Evolutionary conservation across 176 grass and related monocot species (phyloP), one percentile per base, ranked within the genome.

Genomic region (Lolium perenne): DNA sequence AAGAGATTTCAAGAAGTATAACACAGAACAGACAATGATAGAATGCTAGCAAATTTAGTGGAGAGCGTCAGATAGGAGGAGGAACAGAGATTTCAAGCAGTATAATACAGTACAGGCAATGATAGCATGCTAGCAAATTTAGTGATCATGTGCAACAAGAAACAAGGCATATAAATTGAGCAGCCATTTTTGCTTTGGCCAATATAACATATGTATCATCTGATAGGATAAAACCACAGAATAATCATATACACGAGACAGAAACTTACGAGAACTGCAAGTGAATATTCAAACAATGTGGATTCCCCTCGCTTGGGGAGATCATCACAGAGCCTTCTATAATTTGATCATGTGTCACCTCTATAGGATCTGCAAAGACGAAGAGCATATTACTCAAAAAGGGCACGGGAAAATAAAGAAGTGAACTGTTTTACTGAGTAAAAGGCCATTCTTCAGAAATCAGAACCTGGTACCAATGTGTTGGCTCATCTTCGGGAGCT

Each of bases 381-480:
- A 87, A 67, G 32, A 69, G 53, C 76, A 83, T 26, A 80, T 77
- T 86, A 71, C 21, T 68, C 13, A 60, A 21, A 80, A 48, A 18
- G 22, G 59, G 38, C 5, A 69, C 14, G 23, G 74, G 23, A 35
- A 71, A 78, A 6, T 5, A 29, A 83, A 26, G 23, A 63, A 53
- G 5, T 55, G 23, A 51, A 67, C 8, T 35, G 11, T 51, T 87
- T 74, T 17, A 1, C 40, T 8, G 83, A 69, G 58, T 69, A 91
- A 60, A 76, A 56, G 6, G 46, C 3, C 46, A 79, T 74, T 56
- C 32, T 13, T 77, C 16, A 71, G 20, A 74, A 66, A 85, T 84
- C 20, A 85, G 72, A 86, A 93, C 95, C 89, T 97, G 93, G 53
- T 93, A 91, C 93, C 93, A 97, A 88, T 97, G 95, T 66, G 95